Evolutionary conservation across 2,329 filamentous ascomycete species (phyloP).

Genomic region (Fonsecaea erecta): DNA sequence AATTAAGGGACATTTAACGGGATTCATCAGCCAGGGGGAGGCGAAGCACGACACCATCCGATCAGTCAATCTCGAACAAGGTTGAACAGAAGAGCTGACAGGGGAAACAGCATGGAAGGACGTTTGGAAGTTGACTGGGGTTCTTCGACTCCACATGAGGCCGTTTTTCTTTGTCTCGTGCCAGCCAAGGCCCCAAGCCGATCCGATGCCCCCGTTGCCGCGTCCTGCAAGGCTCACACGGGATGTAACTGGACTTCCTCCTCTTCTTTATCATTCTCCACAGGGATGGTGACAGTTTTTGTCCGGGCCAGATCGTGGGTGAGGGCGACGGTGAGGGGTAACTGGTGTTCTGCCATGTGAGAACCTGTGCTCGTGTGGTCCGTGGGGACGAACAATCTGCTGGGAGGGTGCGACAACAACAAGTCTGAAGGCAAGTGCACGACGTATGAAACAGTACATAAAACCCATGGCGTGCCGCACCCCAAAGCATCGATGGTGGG

Average conservation of each 20-base stretch:
- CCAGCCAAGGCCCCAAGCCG: conserved; percentile 6
- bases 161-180: conserved; percentile 14
- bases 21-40: background rate
- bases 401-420: conserved; percentile 19
- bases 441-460: conserved; percentile 32
- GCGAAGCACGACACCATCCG: background rate
- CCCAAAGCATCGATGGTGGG: background rate
- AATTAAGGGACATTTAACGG: conserved; percentile 1
- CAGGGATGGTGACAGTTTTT: background rate
- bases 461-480: conserved; percentile 28
- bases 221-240: conserved; percentile 15
- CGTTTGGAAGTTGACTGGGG: conserved; percentile 8
- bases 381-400: background rate
- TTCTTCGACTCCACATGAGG: background rate
- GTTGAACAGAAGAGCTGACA: background rate
- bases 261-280: background rate
- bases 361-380: background rate
- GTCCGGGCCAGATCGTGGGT: background rate
- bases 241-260: background rate
- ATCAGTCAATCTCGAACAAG: background rate
- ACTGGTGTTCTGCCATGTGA: background rate
- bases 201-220: background rate
- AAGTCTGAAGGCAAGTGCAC: conserved; percentile 20
- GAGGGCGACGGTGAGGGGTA: background rate
- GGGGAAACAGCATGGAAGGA: conserved; percentile 9